Evolutionary conservation across 2,329 filamentous ascomycete genomes (phyloP).

Genomic region (Lachnellula subtilissima): DNA sequence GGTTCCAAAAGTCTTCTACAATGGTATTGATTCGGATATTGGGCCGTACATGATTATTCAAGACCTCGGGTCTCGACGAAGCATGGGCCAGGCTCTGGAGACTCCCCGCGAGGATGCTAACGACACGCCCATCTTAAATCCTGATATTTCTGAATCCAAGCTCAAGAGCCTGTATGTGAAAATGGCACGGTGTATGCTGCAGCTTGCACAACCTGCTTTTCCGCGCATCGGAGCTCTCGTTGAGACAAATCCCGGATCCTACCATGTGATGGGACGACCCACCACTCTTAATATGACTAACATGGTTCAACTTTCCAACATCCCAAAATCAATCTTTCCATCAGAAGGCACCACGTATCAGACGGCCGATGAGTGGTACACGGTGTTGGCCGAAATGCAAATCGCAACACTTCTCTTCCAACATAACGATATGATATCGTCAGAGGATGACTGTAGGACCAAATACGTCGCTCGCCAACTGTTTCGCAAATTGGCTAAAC

Average conservation of each 20-base stretch:
- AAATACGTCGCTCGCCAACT: conserved; percentile 39
- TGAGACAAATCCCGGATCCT: conserved; percentile 1
- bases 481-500: conserved; percentile 34
- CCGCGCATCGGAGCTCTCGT: conserved; percentile 10
- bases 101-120: conserved; percentile 17
- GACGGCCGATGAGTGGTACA: conserved; percentile 9
- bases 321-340: conserved; percentile 4
- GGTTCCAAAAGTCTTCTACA: background rate
- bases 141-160: background rate
- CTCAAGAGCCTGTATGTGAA: conserved; percentile 1
- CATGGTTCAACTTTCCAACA: conserved; percentile 10
- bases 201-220: conserved; percentile 7
- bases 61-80: conserved; percentile 8
- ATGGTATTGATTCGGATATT: background rate
- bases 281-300: conserved; percentile 12
- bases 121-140: conserved; percentile 13
- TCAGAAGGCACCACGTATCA: conserved; percentile 3
- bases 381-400: conserved; percentile 27
- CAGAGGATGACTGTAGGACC: conserved; percentile 36
- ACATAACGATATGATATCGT: conserved; percentile 34
- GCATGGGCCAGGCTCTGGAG: conserved; percentile 20
- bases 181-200: conserved; percentile 7
- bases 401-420: conserved; percentile 38
- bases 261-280: conserved; percentile 3
- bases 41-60: conserved; percentile 3